Base-by-base conservation (phyloP, 2,329 filamentous ascomycete species). In the Ilyonectria robusta region DNA sequence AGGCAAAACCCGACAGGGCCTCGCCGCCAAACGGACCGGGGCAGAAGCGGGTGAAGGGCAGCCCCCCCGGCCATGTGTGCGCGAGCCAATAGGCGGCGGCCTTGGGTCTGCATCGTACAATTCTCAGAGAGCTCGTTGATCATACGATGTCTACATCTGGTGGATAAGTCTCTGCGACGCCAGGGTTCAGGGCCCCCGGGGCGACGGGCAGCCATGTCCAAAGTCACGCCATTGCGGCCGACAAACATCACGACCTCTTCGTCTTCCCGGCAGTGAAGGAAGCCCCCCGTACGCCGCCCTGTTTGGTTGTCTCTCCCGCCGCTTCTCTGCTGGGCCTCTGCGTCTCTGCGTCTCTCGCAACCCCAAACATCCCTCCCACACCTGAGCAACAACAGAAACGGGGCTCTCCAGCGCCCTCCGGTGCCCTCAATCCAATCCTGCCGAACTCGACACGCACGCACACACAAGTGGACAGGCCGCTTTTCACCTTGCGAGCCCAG, bases 61-160 rank as follows among this genome's bases (percentile, higher is more conserved):
- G n/a, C 53, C 42, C 42, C 37, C 46, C 46, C 64, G 57, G 63
- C 42, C 62, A 44, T 46, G 62, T 40, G 48, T 59, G 61, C 68
- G 65, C 64, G 61, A 72, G 66, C 73, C 73, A 75, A 75, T 75
- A 29, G 68, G 57, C 21, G 53, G 46, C 56, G 42, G 68, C 63
- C 71, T 75, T 74, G 73, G 67, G 67, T 26, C 6, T 26, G 26
- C 65, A 76, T 76, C 75, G 75, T 76, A 73, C 75, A 75, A 76
- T 76, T 76, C 75, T 78, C 74, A 70, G 64, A 73, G 81, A 79
- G 79, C 79, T 81, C 69, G 79, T 65, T 60, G 72, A 81, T 81
- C 79, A 80, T 81, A 81, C 79, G 79, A 81, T 80, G 74, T 78
- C 70, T 69, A 29, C 68, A 59, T 57, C 62, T 47, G 71, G 70